These are phyloP conservation scores for Yamadazyma sp. DNA, from an alignment of 1,139 yeast genomes.

Conservation along the genomic window DNA sequence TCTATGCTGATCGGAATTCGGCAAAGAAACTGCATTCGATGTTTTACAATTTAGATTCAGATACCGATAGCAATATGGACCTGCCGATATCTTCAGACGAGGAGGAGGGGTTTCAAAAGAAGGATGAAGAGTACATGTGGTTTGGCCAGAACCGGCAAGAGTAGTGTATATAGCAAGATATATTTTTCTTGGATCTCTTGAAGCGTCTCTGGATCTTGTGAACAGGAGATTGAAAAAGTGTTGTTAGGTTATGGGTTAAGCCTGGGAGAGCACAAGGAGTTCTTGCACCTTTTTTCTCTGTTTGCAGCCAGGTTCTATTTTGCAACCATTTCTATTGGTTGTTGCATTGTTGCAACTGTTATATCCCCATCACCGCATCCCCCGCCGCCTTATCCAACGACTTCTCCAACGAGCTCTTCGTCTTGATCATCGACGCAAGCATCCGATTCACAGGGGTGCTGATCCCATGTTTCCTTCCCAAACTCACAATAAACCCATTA, in stretches of 20 bases:
- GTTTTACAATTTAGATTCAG: slow-evolving; percentile 35
- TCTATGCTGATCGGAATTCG: slow-evolving; percentile 10
- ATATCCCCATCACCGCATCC: not conserved
- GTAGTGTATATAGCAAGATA: not conserved
- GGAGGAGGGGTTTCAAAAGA: slow-evolving; percentile 17
- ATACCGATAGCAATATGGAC: slow-evolving; percentile 17
- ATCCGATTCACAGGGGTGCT: slow-evolving; percentile 48
- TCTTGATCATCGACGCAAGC: slow-evolving; percentile 48
- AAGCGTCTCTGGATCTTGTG: too few species aligned
- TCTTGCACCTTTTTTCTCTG: too few species aligned
- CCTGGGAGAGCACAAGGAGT: too few species aligned
- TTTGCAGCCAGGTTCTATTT: too few species aligned
- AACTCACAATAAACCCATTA: slow-evolving; percentile 64
- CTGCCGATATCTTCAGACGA: slow-evolving; percentile 19
- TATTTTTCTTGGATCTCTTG: not conserved
- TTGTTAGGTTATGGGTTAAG: too few species aligned
- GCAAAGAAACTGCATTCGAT: slow-evolving; percentile 22
- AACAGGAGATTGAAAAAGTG: too few species aligned
- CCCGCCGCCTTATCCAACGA: slow-evolving; percentile 26
- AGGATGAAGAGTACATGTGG: slow-evolving; percentile 27
- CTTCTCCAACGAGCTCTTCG: slow-evolving; percentile 36
- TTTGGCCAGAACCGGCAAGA: slow-evolving; percentile 31
- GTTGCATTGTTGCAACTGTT: not conserved
- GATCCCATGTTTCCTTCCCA: slow-evolving; percentile 46
- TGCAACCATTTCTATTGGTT: too few species aligned